Evolutionary conservation across 2,329 filamentous ascomycete species (phyloP), one percentile per base, ranked within the genome.

Genomic region (Teratosphaeria destructans): DNA sequence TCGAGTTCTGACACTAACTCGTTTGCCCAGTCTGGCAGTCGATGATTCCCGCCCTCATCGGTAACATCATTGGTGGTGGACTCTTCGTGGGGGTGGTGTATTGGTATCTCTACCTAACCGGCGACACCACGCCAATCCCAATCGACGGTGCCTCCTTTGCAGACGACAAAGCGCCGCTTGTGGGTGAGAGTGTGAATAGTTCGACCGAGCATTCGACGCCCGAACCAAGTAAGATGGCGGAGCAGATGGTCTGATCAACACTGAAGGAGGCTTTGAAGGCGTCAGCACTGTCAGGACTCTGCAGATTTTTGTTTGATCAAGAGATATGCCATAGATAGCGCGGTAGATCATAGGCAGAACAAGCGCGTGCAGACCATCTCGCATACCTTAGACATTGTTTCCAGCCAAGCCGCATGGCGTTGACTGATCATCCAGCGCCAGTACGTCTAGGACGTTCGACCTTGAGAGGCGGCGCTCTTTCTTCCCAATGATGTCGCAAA

Each of bases 21-120:
- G n/a, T n/a, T 11, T 5, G 43, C 19, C n/a, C 8, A 49, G 43
- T 84, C 61, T 83, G 80, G 79, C 82, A 83, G 65, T 78, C 76
- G 1, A 78, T 82, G 61, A 78, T 83, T 35, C 82, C 82, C 0
- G 75, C 78, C 0, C 63, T 77, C 1, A 62, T 83, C 1, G 81
- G 81, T 0, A 83, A 83, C 60, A 76, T 81, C 10, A 64, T 83
- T 3, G 81, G 81, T 0, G 81, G 83, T 60, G 87, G 85, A 63
- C 89, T 88, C 73, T 96, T 66, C 39, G 77, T 76, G 11, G 80
- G 76, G 1, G 74, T 70, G 0, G 77, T 76, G 29, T 80, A 79
- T 58, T 69, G 79, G 62, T 63, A 63, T 55, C 39, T 63, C 37
- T 54, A 56, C 23, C 16, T 59, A 12, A 47, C 52, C 3, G 54